These are phyloP conservation scores for Chytridiales sp. DNA, from an alignment of 371 early-diverging fungal species.

Conservation along the genomic window DNA sequence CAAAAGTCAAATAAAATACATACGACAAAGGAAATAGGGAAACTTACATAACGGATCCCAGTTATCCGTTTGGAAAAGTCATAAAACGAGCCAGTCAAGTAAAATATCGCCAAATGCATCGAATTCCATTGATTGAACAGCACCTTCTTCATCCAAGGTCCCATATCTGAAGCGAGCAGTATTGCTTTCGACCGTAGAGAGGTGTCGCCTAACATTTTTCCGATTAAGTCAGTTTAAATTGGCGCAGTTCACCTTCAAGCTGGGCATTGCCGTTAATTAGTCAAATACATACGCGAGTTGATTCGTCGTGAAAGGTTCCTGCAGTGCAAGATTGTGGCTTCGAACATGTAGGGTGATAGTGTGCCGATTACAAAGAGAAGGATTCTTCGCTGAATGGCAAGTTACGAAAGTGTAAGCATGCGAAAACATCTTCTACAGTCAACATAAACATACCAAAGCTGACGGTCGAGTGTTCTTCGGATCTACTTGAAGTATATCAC, in stretches of 20 bases:
- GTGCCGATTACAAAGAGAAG: constrained; percentile 3
- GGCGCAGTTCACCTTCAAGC: no score
- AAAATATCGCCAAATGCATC: constrained; percentile 77
- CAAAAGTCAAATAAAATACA: not conserved
- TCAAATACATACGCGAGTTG: no score
- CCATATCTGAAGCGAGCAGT: no score
- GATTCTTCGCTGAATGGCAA: constrained; percentile 12
- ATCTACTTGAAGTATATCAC: constrained; percentile 75
- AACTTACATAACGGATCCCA: constrained; percentile 74
- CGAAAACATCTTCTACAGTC: no score
- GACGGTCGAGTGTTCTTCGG: no score
- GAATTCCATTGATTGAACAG: constrained; percentile 31
- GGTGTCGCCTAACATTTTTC: no score
- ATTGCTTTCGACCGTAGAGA: no score
- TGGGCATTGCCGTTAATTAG: no score
- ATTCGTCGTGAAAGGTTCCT: not conserved
- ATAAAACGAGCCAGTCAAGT: constrained; percentile 79
- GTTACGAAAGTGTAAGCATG: no score
- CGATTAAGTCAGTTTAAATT: no score
- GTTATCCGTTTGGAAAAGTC: constrained; percentile 72
- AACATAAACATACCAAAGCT: no score
- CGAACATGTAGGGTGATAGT: constrained; percentile 5
- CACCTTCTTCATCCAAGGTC: no score
- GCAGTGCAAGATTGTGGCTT: not conserved
- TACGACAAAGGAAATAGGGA: not conserved